Evolutionary conservation across 192 early-diverging fungal species (phyloP).

Genomic region (Backusella liffmaniae): DNA sequence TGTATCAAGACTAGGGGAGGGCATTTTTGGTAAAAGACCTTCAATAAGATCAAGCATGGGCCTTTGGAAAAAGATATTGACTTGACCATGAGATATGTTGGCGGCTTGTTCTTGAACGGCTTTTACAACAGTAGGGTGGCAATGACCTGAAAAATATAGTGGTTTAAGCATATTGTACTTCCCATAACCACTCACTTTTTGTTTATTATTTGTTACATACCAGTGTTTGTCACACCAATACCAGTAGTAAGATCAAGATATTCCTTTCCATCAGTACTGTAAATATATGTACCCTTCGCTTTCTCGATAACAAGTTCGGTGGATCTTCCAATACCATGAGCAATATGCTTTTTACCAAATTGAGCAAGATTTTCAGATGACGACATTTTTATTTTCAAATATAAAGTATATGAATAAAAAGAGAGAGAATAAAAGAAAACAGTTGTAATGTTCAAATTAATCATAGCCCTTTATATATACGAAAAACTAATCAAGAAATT

Average conservation of each 20-base stretch:
- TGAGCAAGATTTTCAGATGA: conserved; percentile 33
- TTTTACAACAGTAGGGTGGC: conserved; percentile 47
- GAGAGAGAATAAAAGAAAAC: neutral
- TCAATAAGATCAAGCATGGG: conserved; percentile 45
- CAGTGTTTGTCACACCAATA: conserved; percentile 45
- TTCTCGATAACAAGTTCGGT: conserved; percentile 39
- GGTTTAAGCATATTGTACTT: neutral
- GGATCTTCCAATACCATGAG: conserved; percentile 35
- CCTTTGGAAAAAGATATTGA: conserved; percentile 42
- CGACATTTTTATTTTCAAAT: conserved; percentile 17
- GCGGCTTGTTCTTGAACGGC: conserved; percentile 49
- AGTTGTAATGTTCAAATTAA: neutral
- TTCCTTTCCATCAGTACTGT: conserved; percentile 38
- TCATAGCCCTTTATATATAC: neutral
- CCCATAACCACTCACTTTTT: neutral
- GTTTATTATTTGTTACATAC: conserved; percentile 15
- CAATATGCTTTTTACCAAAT: conserved; percentile 40
- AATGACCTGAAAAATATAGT: conserved; percentile 31
- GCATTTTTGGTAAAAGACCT: conserved; percentile 38
- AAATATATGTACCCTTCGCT: conserved; percentile 38
- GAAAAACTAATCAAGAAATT: neutral
- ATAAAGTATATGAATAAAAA: neutral
- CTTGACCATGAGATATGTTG: conserved; percentile 40
- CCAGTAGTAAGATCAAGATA: conserved; percentile 45
- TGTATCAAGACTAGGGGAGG: conserved; percentile 34